Evolutionary conservation across 176 grass and related monocot species (phyloP), one percentile per base, ranked within the genome.

Genomic region (Poa annua): DNA sequence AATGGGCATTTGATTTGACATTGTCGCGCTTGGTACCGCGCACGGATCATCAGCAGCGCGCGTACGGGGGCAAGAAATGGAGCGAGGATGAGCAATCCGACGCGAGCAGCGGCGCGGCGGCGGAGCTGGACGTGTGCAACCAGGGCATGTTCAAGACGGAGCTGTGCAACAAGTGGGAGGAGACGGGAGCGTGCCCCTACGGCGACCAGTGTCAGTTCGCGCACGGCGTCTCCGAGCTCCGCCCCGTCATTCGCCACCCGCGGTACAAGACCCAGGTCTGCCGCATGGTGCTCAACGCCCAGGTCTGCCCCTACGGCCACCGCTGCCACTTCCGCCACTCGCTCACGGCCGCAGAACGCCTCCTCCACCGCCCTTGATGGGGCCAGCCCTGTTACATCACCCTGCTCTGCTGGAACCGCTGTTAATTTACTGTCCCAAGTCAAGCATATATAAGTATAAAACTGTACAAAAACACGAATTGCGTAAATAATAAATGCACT

Each of bases 121-220:
- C 44, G 71, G 93, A 99, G 83, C 64, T 99, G 85, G 93, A 99
- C 74, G 97, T 99, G 75, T 99, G 77, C 91, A 90, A 92, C 88
- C 97, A 99, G 83, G 97, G 97, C 42, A 99, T 92, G 97, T 89
- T 96, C 86, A 99, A 99, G 86, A 96, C 93, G 29, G 97, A 99
- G 91, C 87, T 99, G 20, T 99, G 97, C 93, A 99, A 99, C 89
- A 99, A 99, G 71, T 99, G 97, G 97, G 93, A 96, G 88, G 93
- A 99, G 81, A 96, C 80, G 6, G 91, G 97, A 44, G 83, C 71
- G 50, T 99, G 97, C 63, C 93, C 93, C 11, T 99, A 99, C 81
- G 85, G 89, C 3, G 85, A 92, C 26, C 91, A 99, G 56, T 99
- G 96, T 85, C 96, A 96, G 87, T 99, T 99, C 87, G 96, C 96